Evolutionary conservation across 306 rosid species (phyloP).

Genomic region (Dalbergia oliveri): DNA sequence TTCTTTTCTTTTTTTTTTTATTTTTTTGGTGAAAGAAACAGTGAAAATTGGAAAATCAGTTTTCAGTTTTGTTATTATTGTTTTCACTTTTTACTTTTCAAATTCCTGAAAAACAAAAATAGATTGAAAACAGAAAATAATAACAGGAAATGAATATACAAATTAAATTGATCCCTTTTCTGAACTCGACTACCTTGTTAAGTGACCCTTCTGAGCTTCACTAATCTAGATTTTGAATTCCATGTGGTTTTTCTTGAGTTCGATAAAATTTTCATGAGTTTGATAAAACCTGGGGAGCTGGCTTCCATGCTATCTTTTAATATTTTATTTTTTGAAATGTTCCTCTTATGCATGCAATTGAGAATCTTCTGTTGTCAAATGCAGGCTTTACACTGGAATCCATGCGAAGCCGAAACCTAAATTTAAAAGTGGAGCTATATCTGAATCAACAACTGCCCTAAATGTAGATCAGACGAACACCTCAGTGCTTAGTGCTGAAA

Average conservation of each 20-base stretch:
- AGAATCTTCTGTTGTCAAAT: conserved; percentile 17
- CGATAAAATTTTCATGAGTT: not conserved
- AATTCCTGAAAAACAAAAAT: no score
- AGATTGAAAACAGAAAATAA: no score
- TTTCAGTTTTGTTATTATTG: no score
- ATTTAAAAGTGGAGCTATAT: conserved; percentile 87
- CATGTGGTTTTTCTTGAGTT: not conserved
- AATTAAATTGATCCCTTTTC: not conserved
- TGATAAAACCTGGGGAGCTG: not conserved
- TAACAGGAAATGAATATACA: no score
- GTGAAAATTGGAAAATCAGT: no score
- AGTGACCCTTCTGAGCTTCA: not conserved
- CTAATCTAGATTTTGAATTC: not conserved
- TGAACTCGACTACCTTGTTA: not conserved
- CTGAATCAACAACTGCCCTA: conserved; percentile 91
- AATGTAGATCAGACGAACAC: conserved; percentile 84
- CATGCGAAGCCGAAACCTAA: conserved; percentile 97
- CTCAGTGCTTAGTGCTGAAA: conserved; percentile 65
- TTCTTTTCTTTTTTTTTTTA: not conserved
- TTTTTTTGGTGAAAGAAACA: no score
- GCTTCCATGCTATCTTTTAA: not conserved
- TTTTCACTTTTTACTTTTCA: no score
- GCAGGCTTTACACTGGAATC: conserved; percentile 92
- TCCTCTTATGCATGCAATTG: not conserved
- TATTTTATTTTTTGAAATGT: not conserved